Conservation (phyloP, 441 rosid genomes). For the Capsella rubella region DNA sequence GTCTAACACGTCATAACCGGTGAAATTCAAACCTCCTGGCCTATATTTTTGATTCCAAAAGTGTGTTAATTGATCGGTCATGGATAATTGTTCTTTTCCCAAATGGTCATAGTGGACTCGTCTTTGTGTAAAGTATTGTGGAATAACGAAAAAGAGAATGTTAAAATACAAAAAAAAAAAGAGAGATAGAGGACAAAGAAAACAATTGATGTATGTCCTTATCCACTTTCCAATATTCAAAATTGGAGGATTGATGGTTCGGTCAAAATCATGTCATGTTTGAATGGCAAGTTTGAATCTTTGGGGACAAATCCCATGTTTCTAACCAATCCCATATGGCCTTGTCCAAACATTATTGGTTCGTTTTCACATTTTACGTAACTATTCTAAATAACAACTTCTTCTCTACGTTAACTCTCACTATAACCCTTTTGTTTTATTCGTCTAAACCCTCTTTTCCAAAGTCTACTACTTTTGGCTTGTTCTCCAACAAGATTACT, state of each 20-base stretch:
- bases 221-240: conserved; percentile 40
- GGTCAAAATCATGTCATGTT: conserved; percentile 40
- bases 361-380: conserved; percentile 12
- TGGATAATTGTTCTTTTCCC: conserved; percentile 29
- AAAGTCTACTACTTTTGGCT: conserved; percentile 21
- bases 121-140: conserved; percentile 20
- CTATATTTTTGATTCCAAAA: conserved; percentile 6
- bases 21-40: background rate
- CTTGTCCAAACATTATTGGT: conserved; percentile 38
- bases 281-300: conserved; percentile 34
- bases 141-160: conserved; percentile 24
- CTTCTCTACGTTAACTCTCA: conserved; percentile 26
- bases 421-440: conserved; percentile 23
- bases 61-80: background rate
- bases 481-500: conserved; percentile 8
- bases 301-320: conserved; percentile 37
- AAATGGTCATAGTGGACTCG: conserved; percentile 31
- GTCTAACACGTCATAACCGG: conserved; percentile 9
- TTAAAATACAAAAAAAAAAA: conserved; percentile 9
- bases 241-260: conserved; percentile 38
- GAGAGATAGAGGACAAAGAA: background rate
- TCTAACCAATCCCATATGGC: conserved; percentile 35
- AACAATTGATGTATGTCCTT: conserved; percentile 33
- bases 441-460: conserved; percentile 1
- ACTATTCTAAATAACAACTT: background rate